Evolutionary conservation across 805 yeast genomes (phyloP), one percentile per base, ranked within the genome.

Genomic region (Jamesozyma lodderae): DNA sequence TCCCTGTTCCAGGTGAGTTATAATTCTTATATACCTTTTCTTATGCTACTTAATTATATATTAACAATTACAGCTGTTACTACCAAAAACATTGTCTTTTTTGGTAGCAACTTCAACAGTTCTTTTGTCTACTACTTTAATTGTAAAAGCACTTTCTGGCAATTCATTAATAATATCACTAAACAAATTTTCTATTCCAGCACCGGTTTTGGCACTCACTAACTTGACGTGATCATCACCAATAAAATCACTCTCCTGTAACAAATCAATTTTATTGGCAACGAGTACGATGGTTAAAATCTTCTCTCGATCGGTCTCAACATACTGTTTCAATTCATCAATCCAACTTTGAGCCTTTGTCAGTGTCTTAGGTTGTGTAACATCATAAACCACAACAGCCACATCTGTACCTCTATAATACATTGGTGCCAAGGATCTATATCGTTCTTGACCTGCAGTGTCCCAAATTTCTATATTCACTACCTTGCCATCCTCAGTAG

Each of bases 1-100:
- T 69, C 67, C 95, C 95, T 20, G 94, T 87, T 45, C 96, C 96
- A 37, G 95, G 95, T 52, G 94, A 82, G 42, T 55, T 70, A 33
- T 59, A 44, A 49, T 15, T 9, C 15, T 10, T n/a, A 26, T 30
- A 30, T 8, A 6, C 10, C n/a, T 17, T 11, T 30, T 30, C 4
- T 30, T 30, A 17, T 17, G 15, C 7, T n/a, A n/a, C n/a, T n/a
- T n/a, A n/a, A n/a, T n/a, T n/a, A n/a, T 17, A 30, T 23, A 17
- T 9, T 18, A 9, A 4, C 13, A 30, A n/a, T 6, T 11, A 11
- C 31, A 28, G 19, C 19, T 28, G 16, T 14, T 10, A 14, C 31
- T 14, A 15, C 13, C 10, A 6, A 14, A 8, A 28, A 4, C 29
- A 26, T 7, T 15, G 7, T 15, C 13, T 29, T 6, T 13, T 6